Base-by-base conservation (phyloP, 495 filamentous ascomycete species). In the Glonium stellatum region DNA sequence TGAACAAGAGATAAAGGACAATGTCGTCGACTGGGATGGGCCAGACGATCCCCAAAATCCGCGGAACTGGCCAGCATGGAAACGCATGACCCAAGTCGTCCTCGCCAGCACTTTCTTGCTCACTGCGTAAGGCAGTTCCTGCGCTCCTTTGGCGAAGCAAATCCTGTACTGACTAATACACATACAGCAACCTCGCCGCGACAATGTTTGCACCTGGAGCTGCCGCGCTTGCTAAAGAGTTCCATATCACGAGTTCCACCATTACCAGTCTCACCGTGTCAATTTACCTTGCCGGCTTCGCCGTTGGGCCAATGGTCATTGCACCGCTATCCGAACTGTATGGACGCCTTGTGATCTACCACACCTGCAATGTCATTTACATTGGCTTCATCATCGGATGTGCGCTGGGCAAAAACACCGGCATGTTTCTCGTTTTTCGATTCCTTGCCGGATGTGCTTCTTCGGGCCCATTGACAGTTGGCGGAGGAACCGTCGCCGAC, bases 271-370 rank as follows among this genome's bases (percentile, higher is more conserved):
- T 75, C 49, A 65, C 71, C 34, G 72, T 76, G 1, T 72, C 69
- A 15, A 59, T 76, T 5, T 70, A 79, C 61, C 61, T 81, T 12
- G 60, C 81, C 0, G 82, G 82, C 11, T 84, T 80, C 56, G 78
- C 76, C 39, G 75, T 82, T 44, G 84, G 83, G 13, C 75, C 84
- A 0, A 66, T 87, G 1, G 49, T 86, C 41, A 69, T 87, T 4
- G 81, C 83, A 0, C 86, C 86, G 0, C 56, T 88, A 1, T 82
- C 78, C 44, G 86, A 89, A 63, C 71, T 86, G 25, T 84, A 84
- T 65, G 86, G 86, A 10, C 76, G 86, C 4, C 63, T 78, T 1
- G 63, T 66, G 2, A 56, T 86, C 50, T 84, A 84, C 60, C 70
- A 81, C 42, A 63, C 64, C 22, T 77, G 75, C 68, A 85, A 84